Evolutionary conservation across 345 rosid species (phyloP).

Genomic region (Triadica sebifera): DNA sequence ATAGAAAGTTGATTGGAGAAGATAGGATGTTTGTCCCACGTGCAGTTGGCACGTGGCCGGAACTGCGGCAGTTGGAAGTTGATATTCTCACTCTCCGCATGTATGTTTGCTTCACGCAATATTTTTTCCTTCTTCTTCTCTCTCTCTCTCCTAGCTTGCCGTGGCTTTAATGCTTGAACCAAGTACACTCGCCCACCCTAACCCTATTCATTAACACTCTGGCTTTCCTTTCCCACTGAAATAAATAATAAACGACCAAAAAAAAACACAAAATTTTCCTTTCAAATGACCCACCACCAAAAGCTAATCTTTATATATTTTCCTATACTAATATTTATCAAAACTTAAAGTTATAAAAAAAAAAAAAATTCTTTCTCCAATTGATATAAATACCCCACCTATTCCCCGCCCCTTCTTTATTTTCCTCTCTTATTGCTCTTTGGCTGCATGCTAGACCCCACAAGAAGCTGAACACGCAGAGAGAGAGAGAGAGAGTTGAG

Average conservation of each 20-base stretch:
- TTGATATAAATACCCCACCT: slow-evolving; percentile 14
- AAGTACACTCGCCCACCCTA: background rate
- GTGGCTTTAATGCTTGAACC: slow-evolving; percentile 41
- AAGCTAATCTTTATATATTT: background rate
- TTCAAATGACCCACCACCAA: slow-evolving; percentile 33
- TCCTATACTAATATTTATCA: too few relatives aligned
- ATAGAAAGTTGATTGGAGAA: background rate
- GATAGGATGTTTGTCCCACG: slow-evolving; percentile 38
- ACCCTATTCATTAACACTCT: too few relatives aligned
- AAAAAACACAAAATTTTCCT: background rate
- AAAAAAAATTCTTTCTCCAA: too few relatives aligned
- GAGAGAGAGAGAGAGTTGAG: too few relatives aligned
- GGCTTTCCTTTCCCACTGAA: background rate
- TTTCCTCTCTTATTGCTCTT: background rate
- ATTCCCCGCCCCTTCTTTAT: background rate
- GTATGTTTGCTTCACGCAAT: slow-evolving; percentile 55
- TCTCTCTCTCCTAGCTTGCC: slow-evolving; percentile 16
- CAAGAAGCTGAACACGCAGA: background rate
- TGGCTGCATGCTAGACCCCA: background rate
- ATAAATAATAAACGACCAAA: background rate
- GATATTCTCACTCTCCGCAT: slow-evolving; percentile 38
- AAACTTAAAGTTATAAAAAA: too few relatives aligned
- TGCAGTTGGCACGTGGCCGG: slow-evolving; percentile 32
- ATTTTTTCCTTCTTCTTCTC: background rate
- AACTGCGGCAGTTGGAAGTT: slow-evolving; percentile 39